Evolutionary conservation across 106 monocot species (phyloP).

Genomic region (Dactylorhiza incarnata): DNA sequence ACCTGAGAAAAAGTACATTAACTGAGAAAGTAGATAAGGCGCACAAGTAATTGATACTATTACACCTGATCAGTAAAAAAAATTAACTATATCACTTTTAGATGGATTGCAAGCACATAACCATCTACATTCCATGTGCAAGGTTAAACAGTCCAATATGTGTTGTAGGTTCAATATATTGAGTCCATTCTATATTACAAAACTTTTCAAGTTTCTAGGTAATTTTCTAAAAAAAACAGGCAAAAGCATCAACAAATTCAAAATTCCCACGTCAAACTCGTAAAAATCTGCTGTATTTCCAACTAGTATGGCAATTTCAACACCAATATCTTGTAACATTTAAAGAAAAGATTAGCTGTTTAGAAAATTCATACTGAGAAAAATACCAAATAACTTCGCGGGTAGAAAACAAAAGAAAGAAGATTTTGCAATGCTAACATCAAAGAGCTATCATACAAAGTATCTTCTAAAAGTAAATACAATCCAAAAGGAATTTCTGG

Average conservation of each 20-base stretch:
- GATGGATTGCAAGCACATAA: background rate
- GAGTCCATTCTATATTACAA: background rate
- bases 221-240: background rate
- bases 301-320: background rate
- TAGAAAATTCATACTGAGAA: background rate
- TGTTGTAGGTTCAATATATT: background rate
- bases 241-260: background rate
- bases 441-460: background rate
- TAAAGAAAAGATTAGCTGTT: background rate
- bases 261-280: background rate
- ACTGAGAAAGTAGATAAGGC: background rate
- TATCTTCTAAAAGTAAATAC: background rate
- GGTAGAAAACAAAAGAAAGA: background rate
- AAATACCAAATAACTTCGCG: background rate
- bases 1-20: slow-evolving; percentile 2
- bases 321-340: background rate
- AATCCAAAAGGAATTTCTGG: background rate
- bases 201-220: background rate
- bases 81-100: background rate
- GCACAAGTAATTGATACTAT: background rate
- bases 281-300: background rate
- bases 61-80: background rate
- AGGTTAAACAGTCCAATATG: background rate
- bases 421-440: background rate
- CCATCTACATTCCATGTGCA: background rate